Evolutionary conservation across 768 basidiomycete genomes (phyloP), one percentile per base, ranked within the genome.

Genomic region (Clitopilus hobsonii): DNA sequence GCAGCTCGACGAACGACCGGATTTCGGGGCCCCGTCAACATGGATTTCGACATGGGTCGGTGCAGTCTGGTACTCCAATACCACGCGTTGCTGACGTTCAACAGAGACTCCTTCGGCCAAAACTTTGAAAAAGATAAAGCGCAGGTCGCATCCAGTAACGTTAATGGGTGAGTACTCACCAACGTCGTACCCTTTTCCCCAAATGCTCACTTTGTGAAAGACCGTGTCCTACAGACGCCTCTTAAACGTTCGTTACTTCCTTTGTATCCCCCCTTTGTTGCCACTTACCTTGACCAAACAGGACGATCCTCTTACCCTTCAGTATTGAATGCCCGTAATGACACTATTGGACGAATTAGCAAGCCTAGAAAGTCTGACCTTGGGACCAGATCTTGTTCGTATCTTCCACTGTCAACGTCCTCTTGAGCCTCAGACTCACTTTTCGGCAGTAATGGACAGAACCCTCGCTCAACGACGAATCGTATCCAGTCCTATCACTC

Each of bases 151-250:
- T 18, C 41, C 41, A 45, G 41, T 45, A 3, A 45, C 22, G 41
- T 47, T 57, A n/a, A 57, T 57, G 56, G 56, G 56, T 57, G 10
- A 24, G 53, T 47, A 41, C 24, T 6, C 41, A 45, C n/a, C n/a
- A 45, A 18, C 20, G 28, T 50, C 28, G 7, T 16, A n/a, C n/a
- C n/a, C n/a, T n/a, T n/a, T n/a, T n/a, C n/a, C n/a, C n/a, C n/a
- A n/a, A 14, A 50, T 38, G 6, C 24, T 32, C n/a, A 6, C 2
- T 18, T 11, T 25, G 7, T 32, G 20, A 5, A 27, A 57, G 56
- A 57, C 26, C 38, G 56, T 22, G 49, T 57, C n/a, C 29, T 57
- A 38, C 56, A 50, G 22, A 57, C 56, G 47, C 56, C 56, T 8
- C 38, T 57, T 51, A 38, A 47, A 53, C 10, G 54, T 38, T 14